phyloP scores from a whole-genome alignment of 2,329 filamentous ascomycete species.

The Annulohypoxylon truncatum region DNA sequence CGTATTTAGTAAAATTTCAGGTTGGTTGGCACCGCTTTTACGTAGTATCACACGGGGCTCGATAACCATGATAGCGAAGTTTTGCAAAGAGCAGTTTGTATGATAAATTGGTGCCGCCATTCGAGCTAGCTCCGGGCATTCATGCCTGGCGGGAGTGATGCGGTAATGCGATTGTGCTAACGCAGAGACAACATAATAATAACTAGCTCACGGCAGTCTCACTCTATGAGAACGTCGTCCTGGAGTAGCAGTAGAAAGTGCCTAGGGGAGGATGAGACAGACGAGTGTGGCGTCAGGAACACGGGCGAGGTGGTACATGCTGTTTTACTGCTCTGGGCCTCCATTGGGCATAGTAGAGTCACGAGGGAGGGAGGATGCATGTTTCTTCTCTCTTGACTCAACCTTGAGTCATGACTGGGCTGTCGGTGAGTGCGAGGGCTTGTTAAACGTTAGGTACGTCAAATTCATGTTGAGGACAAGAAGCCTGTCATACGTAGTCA shows the following conservation, averaged over 20 bases:
- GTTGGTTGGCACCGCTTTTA: no score
- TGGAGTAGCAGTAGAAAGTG: not conserved
- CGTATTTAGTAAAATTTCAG: no score
- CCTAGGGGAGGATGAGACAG: not conserved
- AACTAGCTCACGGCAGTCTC: not conserved
- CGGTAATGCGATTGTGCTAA: not conserved
- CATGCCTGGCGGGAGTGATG: not conserved
- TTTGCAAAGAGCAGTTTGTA: no score
- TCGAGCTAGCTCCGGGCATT: not conserved
- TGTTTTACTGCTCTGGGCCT: not conserved
- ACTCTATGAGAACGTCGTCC: not conserved
- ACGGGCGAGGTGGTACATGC: no score
- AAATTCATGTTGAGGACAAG: not conserved
- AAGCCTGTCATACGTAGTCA: not conserved
- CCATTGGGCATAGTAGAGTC: not conserved
- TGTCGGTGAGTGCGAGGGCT: not conserved
- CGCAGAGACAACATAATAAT: not conserved
- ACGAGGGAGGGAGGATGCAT: not conserved
- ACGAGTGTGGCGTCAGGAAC: no score
- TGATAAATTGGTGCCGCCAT: no score
- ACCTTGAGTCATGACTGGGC: not conserved
- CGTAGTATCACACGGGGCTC: no score
- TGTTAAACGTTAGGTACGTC: not conserved
- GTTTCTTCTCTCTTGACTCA: not conserved
- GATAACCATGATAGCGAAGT: no score